A percentile compares a stretch with the other conserved stretches of the same genome.
These are phyloP conservation scores for Zymoseptoria crescenta DNA, from an alignment of 2,329 filamentous ascomycete genomes.

Conservation along the genomic window DNA sequence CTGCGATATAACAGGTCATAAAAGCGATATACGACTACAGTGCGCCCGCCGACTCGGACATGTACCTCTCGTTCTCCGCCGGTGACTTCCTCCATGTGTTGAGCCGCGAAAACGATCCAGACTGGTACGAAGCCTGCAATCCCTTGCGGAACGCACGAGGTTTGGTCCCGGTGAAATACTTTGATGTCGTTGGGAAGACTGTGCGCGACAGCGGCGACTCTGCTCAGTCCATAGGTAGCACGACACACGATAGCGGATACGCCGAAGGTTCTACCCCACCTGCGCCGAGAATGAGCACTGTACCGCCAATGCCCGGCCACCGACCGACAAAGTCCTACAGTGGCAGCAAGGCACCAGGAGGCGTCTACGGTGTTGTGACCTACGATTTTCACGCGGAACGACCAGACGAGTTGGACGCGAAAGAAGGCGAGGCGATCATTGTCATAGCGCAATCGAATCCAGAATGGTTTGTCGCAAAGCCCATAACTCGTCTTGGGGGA, in stretches of 20 bases:
- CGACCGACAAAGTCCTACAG: slow-evolving; percentile 32
- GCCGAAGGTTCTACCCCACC: slow-evolving; percentile 46
- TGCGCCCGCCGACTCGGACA: slow-evolving; percentile 51
- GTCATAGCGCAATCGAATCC: slow-evolving; percentile 97
- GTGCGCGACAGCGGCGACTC: slow-evolving; percentile 71
- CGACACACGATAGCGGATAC: slow-evolving; percentile 88
- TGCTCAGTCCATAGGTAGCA: slow-evolving; percentile 32
- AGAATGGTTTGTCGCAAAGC: slow-evolving; percentile 98
- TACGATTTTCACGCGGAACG: slow-evolving; percentile 94
- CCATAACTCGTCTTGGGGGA: slow-evolving; percentile 92
- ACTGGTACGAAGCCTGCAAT: slow-evolving; percentile 99
- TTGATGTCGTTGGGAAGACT: slow-evolving; percentile 84
- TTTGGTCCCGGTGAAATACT: slow-evolving; percentile 87
- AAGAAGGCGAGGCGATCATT: slow-evolving; percentile 92
- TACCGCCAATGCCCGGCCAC: slow-evolving; percentile 22
- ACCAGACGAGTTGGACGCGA: slow-evolving; percentile 92
- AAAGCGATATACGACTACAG: slow-evolving; percentile 92
- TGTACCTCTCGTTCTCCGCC: slow-evolving; percentile 77
- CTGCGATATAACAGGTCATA: slow-evolving; percentile 62
- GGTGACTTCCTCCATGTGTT: slow-evolving; percentile 99
- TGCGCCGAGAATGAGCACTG: slow-evolving; percentile 28
- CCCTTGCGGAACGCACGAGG: slow-evolving; percentile 82
- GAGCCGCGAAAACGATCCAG: slow-evolving; percentile 82
- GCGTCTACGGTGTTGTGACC: slow-evolving; percentile 91
- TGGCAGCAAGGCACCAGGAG: slow-evolving; percentile 51